Evolutionary conservation across 2,329 filamentous ascomycete genomes (phyloP).

Genomic region (Cercospora sesami): DNA sequence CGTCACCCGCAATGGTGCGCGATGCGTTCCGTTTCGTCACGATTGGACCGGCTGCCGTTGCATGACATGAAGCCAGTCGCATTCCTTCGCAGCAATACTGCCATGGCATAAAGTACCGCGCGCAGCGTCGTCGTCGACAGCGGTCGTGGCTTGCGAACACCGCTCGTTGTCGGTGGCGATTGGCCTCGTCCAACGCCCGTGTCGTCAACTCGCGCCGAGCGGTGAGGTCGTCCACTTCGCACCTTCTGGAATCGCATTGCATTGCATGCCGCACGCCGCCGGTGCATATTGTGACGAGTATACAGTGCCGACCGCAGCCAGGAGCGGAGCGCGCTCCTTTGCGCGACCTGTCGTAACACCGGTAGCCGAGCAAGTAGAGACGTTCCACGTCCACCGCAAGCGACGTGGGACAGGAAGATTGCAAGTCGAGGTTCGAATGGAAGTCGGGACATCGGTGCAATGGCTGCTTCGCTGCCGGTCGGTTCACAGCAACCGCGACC

Average conservation of each 20-base stretch:
- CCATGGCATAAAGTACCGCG: neutral
- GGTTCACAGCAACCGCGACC: neutral
- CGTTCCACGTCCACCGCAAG: neutral
- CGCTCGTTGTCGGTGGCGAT: neutral
- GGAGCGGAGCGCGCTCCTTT: neutral
- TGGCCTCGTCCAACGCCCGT: neutral
- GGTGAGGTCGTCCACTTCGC: neutral
- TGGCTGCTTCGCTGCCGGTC: neutral
- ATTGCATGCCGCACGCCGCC: neutral
- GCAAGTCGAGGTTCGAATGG: neutral
- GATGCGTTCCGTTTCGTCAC: neutral
- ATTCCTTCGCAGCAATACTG: neutral
- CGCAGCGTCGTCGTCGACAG: neutral
- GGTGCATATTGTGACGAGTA: neutral
- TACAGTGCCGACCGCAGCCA: neutral
- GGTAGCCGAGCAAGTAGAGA: neutral
- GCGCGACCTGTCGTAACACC: neutral
- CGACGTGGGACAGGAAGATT: neutral
- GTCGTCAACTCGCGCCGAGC: neutral
- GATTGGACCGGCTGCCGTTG: neutral
- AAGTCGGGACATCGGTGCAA: neutral
- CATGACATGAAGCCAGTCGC: neutral
- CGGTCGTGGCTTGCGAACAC: neutral
- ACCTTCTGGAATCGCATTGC: neutral
- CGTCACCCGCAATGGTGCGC: neutral